A percentile compares a stretch with the other conserved stretches of the same genome.
Evolutionary conservation across 1,284 basidiomycete species (phyloP).

Genomic region (Puccinia horiana): DNA sequence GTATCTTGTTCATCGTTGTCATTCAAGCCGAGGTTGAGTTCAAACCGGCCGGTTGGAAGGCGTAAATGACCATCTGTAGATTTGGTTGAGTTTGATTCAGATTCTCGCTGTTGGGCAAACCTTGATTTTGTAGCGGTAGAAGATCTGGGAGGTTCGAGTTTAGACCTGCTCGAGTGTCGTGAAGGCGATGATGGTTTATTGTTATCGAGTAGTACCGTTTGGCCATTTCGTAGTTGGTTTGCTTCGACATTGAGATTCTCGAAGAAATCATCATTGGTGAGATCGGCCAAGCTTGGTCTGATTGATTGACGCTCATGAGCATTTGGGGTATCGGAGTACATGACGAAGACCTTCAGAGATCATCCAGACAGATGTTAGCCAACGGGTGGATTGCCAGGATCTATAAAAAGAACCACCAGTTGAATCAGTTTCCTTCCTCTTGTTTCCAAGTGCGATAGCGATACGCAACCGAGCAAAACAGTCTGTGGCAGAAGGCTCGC

Average conservation of each 20-base stretch:
- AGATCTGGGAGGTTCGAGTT: neutral
- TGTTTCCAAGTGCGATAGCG: too few species aligned
- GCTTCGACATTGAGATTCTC: conserved; percentile 32
- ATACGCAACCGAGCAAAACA: too few species aligned
- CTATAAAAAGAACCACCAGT: too few species aligned
- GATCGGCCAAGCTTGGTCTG: conserved; percentile 33
- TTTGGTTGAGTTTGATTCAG: conserved; percentile 3
- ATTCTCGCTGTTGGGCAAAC: conserved; percentile 38
- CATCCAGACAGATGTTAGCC: too few species aligned
- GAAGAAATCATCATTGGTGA: conserved; percentile 39
- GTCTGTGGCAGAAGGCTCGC: too few species aligned
- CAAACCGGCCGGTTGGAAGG: conserved; percentile 35
- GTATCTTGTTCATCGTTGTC: neutral
- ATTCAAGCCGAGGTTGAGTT: conserved; percentile 22
- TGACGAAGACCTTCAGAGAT: neutral
- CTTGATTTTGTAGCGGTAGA: conserved; percentile 21
- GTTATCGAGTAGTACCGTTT: neutral
- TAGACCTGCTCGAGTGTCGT: neutral
- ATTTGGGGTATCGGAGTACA: neutral
- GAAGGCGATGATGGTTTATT: neutral
- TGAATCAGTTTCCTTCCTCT: too few species aligned
- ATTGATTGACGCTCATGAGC: conserved; percentile 18
- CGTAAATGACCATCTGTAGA: neutral
- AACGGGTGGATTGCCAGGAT: too few species aligned
- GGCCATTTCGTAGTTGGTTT: conserved; percentile 12